Evolutionary conservation across 352 stramenopile species (phyloP), one percentile per base, ranked within the genome.

Genomic region (Blastocystis sp.): DNA sequence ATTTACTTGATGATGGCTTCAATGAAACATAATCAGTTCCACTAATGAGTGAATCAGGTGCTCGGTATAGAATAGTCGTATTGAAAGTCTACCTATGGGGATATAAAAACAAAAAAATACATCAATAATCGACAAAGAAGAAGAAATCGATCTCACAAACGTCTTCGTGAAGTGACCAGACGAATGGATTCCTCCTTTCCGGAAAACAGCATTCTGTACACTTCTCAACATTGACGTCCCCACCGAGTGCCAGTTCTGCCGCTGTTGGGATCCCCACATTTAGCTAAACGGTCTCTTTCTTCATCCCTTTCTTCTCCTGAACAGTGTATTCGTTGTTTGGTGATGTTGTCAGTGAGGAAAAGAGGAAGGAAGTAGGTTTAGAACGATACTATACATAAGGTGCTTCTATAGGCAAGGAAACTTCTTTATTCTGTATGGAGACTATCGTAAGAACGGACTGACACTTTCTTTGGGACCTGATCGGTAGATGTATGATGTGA

Each of bases 381-480:
- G 9, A 9, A 48, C 3, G 3, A 17, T 3, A 33, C 56, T 62
- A 17, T 13, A 17, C 56, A 33, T 7, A 33, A 84, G 73, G 6
- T 66, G 35, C 15, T 68, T 64, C 24, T 64, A 66, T 42, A 17
- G 42, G 4, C 73, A 84, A 64, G 73, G 73, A 22, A 30, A 66
- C 51, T 84, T 84, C 53, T 84, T 68, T 27, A 66, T 84, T 56
- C 24, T 84, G 19, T 84, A 37, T 35, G 73, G 73, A 27, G 73
- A 84, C 24, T 44, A 84, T 27, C 51, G 24, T 15, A 37, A 48
- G 53, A 84, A 84, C 7, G 6, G 17, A 42, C 13, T 33, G 9
- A 70, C 60, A n/a, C 15, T 70, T 13, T 22, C 60, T 13, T 44
- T 79, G 22, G 68, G 68, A n/a, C 68, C 68, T 11, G 68, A 79